Conservation (phyloP, 2,329 filamentous ascomycete species). For the Monosporascus sp. region DNA sequence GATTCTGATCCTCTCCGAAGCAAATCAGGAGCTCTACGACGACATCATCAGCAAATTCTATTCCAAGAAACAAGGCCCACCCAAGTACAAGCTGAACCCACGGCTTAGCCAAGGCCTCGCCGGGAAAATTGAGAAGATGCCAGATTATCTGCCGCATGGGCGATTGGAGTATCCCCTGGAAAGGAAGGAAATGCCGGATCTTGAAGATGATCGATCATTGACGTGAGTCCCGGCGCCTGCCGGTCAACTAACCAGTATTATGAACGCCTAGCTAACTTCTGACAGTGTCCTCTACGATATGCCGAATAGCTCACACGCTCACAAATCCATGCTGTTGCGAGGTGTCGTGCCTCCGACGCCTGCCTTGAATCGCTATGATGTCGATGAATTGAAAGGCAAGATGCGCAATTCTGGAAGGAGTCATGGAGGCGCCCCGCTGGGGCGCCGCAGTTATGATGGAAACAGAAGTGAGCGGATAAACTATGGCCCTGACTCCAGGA, state of each 20-base stretch:
- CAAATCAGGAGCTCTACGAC: slow-evolving; percentile 73
- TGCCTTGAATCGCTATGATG: slow-evolving; percentile 69
- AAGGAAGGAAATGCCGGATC: slow-evolving; percentile 63
- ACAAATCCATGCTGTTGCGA: slow-evolving; percentile 92
- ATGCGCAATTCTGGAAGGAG: slow-evolving; percentile 61
- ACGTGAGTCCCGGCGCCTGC: slow-evolving; percentile 52
- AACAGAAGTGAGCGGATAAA: slow-evolving; percentile 25
- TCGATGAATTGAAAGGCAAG: slow-evolving; percentile 65
- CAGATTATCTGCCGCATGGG: slow-evolving; percentile 78
- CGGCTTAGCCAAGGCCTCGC: slow-evolving; percentile 70
- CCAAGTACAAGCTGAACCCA: slow-evolving; percentile 68
- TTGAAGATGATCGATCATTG: slow-evolving; percentile 83
- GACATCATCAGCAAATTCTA: slow-evolving; percentile 83
- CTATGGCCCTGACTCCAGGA: slow-evolving; percentile 26
- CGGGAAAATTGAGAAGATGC: slow-evolving; percentile 76
- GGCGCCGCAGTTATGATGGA: slow-evolving; percentile 21
- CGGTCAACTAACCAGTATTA: background rate
- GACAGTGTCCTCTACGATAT: slow-evolving; percentile 79
- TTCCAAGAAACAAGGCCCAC: slow-evolving; percentile 72
- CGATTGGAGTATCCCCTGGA: slow-evolving; percentile 74
- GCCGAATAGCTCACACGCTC: slow-evolving; percentile 63
- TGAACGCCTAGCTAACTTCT: slow-evolving; percentile 23
- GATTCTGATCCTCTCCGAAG: slow-evolving; percentile 77
- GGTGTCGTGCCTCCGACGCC: slow-evolving; percentile 70
- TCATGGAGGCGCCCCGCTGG: slow-evolving; percentile 62